Percentiles rank a stretch among this genome's conserved stretches.
phyloP scores from a whole-genome alignment of 108 stramenopile species.

The Skeletonema grethae region DNA sequence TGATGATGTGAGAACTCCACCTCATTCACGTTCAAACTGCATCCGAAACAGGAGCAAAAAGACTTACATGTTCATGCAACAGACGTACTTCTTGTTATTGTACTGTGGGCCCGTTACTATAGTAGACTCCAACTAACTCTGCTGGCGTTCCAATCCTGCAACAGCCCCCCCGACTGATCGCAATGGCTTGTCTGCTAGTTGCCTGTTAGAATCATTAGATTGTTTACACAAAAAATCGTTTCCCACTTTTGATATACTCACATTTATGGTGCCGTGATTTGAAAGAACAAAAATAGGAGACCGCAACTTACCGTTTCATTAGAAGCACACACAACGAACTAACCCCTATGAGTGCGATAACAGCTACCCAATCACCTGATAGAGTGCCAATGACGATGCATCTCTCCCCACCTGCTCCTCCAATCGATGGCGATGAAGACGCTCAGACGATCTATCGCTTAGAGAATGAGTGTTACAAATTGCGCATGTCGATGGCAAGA shows the following conservation, averaged over 20 bases:
- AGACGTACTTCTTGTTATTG: no score
- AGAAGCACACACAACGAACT: neutral
- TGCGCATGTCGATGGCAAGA: conserved; percentile 4
- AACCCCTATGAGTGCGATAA: neutral
- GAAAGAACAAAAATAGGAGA: neutral
- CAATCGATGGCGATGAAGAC: conserved; percentile 8
- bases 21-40: no score
- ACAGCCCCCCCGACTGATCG: neutral
- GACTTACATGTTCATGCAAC: no score
- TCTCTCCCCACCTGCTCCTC: neutral
- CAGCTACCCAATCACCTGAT: neutral
- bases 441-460: conserved; percentile 15
- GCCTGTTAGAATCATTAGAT: no score
- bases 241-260: no score
- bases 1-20: no score
- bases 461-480: conserved; percentile 20
- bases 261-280: no score
- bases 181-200: neutral
- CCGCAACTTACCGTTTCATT: no score
- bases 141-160: neutral
- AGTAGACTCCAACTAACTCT: no score
- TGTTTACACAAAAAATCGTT: no score
- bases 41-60: no score
- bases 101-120: no score
- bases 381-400: neutral